Evolutionary conservation across 2,329 filamentous ascomycete species (phyloP).

Genomic region (Curvularia sp.): DNA sequence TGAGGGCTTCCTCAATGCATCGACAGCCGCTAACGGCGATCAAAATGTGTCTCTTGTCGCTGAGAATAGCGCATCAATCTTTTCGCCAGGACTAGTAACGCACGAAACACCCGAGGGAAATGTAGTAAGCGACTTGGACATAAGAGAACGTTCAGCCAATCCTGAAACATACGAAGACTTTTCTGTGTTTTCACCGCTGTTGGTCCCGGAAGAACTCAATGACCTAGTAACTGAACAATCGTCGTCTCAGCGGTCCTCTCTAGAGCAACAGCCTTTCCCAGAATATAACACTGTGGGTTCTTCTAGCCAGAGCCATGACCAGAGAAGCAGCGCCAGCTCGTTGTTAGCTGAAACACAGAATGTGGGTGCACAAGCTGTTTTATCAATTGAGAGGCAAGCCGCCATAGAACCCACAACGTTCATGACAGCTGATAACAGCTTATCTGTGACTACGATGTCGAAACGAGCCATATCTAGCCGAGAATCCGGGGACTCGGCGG

Average conservation of each 20-base stretch:
- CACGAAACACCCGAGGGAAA: not conserved
- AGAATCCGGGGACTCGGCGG: not conserved
- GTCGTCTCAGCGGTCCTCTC: not conserved
- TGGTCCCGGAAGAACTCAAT: not conserved
- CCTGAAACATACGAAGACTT: conserved; percentile 1
- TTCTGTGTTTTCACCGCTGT: conserved; percentile 1
- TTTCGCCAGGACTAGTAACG: not conserved
- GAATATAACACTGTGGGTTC: not conserved
- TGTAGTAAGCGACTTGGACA: conserved; percentile 1
- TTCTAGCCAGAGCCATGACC: not conserved
- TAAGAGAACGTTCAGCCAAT: not conserved
- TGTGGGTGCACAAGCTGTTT: not conserved
- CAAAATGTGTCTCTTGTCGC: not conserved
- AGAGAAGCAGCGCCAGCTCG: not conserved
- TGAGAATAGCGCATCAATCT: not conserved
- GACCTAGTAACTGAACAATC: not conserved
- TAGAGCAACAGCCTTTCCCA: not conserved
- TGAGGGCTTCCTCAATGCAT: not conserved
- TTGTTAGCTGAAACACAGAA: not conserved
- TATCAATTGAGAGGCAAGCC: not conserved
- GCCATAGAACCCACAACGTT: not conserved
- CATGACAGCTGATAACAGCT: not conserved
- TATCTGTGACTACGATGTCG: not conserved
- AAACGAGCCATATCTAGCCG: not conserved
- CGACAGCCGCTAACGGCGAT: not conserved